Evolutionary conservation across 2,329 filamentous ascomycete genomes (phyloP).

Genomic region (Colletotrichum sp.): DNA sequence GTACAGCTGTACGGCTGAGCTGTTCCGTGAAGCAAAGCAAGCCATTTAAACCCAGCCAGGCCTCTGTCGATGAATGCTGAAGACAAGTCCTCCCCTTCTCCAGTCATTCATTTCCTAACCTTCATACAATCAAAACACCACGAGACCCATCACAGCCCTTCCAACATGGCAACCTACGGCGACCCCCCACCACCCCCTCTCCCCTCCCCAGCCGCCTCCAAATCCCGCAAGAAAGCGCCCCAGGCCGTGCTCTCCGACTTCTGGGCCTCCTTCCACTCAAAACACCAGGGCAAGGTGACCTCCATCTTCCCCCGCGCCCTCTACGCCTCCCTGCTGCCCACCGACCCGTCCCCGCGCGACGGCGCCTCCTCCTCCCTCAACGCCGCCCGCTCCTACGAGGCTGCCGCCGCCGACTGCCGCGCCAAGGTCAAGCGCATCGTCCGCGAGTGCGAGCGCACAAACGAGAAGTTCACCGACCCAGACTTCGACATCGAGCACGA

Average conservation of each 20-base stretch:
- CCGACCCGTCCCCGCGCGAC: slow-evolving; percentile 20
- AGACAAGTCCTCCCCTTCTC: neutral
- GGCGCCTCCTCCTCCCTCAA: slow-evolving; percentile 54
- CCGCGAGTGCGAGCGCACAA: slow-evolving; percentile 47
- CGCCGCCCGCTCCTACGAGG: slow-evolving; percentile 46
- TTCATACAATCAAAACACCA: neutral
- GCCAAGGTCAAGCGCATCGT: slow-evolving; percentile 44
- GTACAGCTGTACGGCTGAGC: neutral
- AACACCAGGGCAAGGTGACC: slow-evolving; percentile 46
- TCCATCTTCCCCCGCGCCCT: slow-evolving; percentile 48
- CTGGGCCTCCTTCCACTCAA: slow-evolving; percentile 47
- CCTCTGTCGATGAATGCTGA: neutral
- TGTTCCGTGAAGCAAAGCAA: neutral
- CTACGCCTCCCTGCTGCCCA: slow-evolving; percentile 37
- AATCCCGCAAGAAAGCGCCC: slow-evolving; percentile 32
- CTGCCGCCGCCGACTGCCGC: slow-evolving; percentile 43
- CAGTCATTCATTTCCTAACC: neutral
- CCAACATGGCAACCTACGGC: slow-evolving; percentile 10
- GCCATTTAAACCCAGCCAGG: neutral
- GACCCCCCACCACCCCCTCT: neutral
- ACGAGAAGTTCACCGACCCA: slow-evolving; percentile 49
- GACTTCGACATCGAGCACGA: slow-evolving; percentile 50
- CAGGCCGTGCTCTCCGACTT: slow-evolving; percentile 46
- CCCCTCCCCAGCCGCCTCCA: neutral
- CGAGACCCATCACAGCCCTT: neutral